Evolutionary conservation across 2,329 filamentous ascomycete genomes (phyloP).

Genomic region (Calcarisporium arbuscula): DNA sequence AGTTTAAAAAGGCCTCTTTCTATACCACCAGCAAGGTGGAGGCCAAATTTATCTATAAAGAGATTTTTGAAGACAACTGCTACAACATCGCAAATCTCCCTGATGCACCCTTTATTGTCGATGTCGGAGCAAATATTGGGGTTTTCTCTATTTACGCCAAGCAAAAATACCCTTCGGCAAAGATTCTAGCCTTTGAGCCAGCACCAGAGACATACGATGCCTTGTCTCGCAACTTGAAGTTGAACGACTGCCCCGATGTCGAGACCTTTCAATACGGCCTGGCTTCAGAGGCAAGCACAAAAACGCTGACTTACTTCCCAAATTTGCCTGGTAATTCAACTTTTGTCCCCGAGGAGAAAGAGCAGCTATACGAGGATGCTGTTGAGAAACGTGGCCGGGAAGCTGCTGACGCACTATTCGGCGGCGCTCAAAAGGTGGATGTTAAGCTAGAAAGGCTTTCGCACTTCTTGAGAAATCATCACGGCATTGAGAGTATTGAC

Average conservation of each 20-base stretch:
- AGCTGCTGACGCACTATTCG: conserved; percentile 6
- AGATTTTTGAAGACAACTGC: conserved; percentile 16
- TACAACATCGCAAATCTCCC: conserved; percentile 13
- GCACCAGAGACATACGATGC: conserved; percentile 13
- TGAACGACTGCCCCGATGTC: conserved; percentile 10
- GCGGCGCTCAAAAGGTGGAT: conserved; percentile 6
- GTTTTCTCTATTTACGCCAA: conserved; percentile 20
- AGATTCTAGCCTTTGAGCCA: conserved; percentile 20
- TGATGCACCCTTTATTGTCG: conserved; percentile 12
- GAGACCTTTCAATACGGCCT: conserved; percentile 10
- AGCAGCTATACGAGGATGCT: conserved; percentile 2
- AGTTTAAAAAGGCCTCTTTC: too few relatives aligned
- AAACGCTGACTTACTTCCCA: conserved; percentile 14
- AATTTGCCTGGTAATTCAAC: conserved; percentile 17
- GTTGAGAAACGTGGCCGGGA: conserved; percentile 3
- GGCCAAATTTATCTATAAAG: conserved; percentile 15
- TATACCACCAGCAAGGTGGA: conserved; percentile 11
- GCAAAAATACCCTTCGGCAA: conserved; percentile 14
- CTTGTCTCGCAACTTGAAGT: conserved; percentile 13
- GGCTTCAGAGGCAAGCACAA: conserved; percentile 1
- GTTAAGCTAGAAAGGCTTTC: conserved; percentile 14
- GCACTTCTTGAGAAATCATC: conserved; percentile 9
- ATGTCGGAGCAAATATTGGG: conserved; percentile 21
- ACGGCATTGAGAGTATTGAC: conserved; percentile 13
- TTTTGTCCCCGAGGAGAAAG: conserved; percentile 12